phyloP scores from a whole-genome alignment of 2,329 filamentous ascomycete species.

The Paecilomyces fulvus region DNA sequence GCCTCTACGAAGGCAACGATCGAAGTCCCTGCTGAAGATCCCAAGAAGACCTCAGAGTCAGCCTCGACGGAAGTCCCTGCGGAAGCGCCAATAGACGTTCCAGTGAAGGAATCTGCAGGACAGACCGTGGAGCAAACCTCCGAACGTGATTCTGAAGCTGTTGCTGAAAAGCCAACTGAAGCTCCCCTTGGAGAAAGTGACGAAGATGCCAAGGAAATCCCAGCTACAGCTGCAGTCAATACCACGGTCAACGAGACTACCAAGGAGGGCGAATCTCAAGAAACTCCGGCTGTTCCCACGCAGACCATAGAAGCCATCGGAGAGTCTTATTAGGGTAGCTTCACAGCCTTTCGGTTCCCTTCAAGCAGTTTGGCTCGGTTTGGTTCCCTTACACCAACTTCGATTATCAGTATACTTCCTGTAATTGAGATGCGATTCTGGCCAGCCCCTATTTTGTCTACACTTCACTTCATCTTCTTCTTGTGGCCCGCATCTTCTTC shows the following conservation, averaged over 20 bases:
- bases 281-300: not conserved
- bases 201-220: not conserved
- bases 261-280: not conserved
- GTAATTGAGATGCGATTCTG: not conserved
- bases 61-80: not conserved
- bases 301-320: not conserved
- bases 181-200: too few relatives aligned
- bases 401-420: not conserved
- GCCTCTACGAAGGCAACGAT: not conserved
- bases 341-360: not conserved
- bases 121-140: not conserved
- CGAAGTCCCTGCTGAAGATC: conserved; percentile 5
- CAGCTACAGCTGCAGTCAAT: not conserved
- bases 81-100: conserved; percentile 7
- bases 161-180: conserved; percentile 2
- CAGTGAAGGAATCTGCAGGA: conserved; percentile 4
- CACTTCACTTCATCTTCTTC: not conserved
- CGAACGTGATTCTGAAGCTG: not conserved
- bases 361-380: not conserved
- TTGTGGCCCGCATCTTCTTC: not conserved
- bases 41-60: not conserved
- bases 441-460: not conserved
- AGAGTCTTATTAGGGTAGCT: not conserved
- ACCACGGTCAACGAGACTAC: not conserved
- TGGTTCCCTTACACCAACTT: not conserved